These are phyloP conservation scores for Cudoniella acicularis DNA, from an alignment of 495 filamentous ascomycete species.

Conservation along the genomic window DNA sequence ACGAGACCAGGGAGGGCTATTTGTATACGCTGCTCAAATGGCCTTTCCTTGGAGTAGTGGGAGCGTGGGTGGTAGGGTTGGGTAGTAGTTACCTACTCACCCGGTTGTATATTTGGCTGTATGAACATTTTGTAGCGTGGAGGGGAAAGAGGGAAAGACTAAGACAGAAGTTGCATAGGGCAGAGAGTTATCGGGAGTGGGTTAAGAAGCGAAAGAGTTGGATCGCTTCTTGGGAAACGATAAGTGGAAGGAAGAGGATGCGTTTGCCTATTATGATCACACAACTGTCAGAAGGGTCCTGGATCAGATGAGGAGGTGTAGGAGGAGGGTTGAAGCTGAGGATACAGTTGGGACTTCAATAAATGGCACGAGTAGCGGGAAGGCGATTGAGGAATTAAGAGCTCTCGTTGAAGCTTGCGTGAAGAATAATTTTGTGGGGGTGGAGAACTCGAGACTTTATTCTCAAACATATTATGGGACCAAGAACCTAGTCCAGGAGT, in stretches of 20 bases:
- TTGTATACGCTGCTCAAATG: slow-evolving; percentile 86
- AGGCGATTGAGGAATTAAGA: slow-evolving; percentile 67
- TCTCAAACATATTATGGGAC: slow-evolving; percentile 96
- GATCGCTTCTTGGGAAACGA: slow-evolving; percentile 81
- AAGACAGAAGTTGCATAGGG: slow-evolving; percentile 62
- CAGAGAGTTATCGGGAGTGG: slow-evolving; percentile 80
- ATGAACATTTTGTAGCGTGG: slow-evolving; percentile 77
- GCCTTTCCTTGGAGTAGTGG: slow-evolving; percentile 77
- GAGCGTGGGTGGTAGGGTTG: slow-evolving; percentile 71
- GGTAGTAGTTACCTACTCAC: slow-evolving; percentile 71
- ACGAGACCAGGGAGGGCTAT: slow-evolving; percentile 93
- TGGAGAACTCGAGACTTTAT: slow-evolving; percentile 92
- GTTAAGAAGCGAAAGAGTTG: slow-evolving; percentile 68
- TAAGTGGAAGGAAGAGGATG: slow-evolving; percentile 80
- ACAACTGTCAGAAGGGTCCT: slow-evolving; percentile 73
- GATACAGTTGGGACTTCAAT: slow-evolving; percentile 29
- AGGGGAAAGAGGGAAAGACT: slow-evolving; percentile 67
- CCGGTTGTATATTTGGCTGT: slow-evolving; percentile 82
- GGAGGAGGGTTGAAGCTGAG: slow-evolving; percentile 55
- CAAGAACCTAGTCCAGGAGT: slow-evolving; percentile 85
- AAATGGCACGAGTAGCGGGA: slow-evolving; percentile 17
- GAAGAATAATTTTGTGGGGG: slow-evolving; percentile 93
- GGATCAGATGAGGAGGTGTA: slow-evolving; percentile 62
- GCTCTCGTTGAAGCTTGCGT: slow-evolving; percentile 81
- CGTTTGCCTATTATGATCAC: slow-evolving; percentile 92